Evolutionary conservation across 2,329 filamentous ascomycete species (phyloP).

Genomic region (Scortechinia acanthostroma): DNA sequence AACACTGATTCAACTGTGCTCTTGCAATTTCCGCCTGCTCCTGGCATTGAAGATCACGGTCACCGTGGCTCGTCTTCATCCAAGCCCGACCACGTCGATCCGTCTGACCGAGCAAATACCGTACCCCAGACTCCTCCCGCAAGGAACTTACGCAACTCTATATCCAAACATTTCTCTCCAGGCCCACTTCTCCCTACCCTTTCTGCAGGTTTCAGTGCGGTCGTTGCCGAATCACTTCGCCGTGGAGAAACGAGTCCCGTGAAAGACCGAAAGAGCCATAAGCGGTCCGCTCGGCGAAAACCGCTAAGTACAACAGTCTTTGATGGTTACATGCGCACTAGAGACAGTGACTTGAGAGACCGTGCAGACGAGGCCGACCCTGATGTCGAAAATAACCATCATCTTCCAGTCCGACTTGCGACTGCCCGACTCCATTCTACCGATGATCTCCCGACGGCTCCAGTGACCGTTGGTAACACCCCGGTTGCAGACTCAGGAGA

Average conservation of each 20-base stretch:
- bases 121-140: background rate
- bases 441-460: background rate
- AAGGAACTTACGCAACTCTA: background rate
- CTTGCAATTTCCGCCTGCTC: background rate
- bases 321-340: background rate
- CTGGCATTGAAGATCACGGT: background rate
- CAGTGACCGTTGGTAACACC: too few species aligned
- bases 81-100: background rate
- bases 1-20: background rate
- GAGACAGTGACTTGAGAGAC: background rate
- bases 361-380: background rate
- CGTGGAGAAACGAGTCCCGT: background rate
- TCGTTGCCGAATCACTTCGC: background rate
- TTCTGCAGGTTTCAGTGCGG: background rate
- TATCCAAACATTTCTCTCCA: background rate
- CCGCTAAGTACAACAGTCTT: constrained; percentile 1
- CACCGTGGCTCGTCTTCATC: background rate
- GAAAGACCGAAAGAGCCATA: background rate
- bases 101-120: background rate
- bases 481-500: background rate
- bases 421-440: background rate
- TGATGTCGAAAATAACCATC: background rate
- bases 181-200: constrained; percentile 1
- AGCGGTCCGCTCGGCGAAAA: background rate
- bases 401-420: background rate